Base-by-base conservation (phyloP, 441 rosid genomes). In the Cnidoscolus chayamansa region DNA sequence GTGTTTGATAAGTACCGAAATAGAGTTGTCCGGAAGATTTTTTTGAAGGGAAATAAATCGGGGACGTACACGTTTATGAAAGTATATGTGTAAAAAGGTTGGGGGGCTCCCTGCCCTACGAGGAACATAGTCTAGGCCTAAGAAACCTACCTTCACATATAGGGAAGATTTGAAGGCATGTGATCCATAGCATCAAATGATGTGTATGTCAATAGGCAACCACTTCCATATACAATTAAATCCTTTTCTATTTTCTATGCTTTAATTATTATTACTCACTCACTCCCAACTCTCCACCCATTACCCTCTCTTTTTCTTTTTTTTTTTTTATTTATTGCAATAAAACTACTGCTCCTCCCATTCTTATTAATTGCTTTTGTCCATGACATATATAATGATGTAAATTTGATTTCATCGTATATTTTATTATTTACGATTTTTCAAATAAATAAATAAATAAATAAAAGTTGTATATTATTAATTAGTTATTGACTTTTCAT, bases 251-350 rank as follows among this genome's bases (percentile, higher is more conserved):
- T 53, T 53, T 16, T 64, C 75, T 10, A 73, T 65, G 49, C 4
- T 35, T 20, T 71, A 53, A 81, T 79, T 81, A 75, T 81, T 73
- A 25, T 25, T 25, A 25, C 25, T 25, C 25, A 69, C 79, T 58
- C 63, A 65, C 71, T 65, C 78, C 61, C 7, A 17, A 35, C 5
- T 2, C 25, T 25, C 25, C 25, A 25, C 25, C 5, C 3, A 35
- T 35, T 35, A 35, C 40, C 25, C 25, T 25, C 25, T 25, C 25
- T 35, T 35, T 35, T 35, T 35, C 40, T 35, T 35, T 35, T 35
- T 4, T 35, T 35, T 35, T 35, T 35, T 35, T 35, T 35, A 2
- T 35, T 35, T 35, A 35, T 35, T 35, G 4, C 4, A 2, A 35
- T 35, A 2, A 35, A 25, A 25, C 25, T 25, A 25, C 25, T 25